A percentile compares a stretch with the other conserved stretches of the same genome.
These are phyloP conservation scores for Solanum chacoense DNA, from an alignment of 305 asterid species.

Conservation along the genomic window DNA sequence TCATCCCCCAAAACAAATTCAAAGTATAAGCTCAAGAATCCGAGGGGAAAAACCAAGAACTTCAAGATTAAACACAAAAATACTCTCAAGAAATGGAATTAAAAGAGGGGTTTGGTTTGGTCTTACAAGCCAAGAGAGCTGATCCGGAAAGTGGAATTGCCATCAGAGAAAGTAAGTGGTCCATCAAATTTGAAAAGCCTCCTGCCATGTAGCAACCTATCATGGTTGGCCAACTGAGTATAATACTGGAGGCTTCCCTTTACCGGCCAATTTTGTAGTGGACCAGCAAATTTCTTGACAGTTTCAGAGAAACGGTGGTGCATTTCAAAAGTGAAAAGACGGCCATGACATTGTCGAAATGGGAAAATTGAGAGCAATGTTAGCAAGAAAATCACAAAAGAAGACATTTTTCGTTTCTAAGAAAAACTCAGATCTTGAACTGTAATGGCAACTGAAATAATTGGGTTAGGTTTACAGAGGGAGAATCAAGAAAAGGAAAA, in stretches of 20 bases:
- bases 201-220: slow-evolving; percentile 37
- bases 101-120: background rate
- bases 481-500: background rate
- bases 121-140: slow-evolving; percentile 74
- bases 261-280: slow-evolving; percentile 39
- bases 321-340: slow-evolving; percentile 55
- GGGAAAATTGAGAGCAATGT: slow-evolving; percentile 15
- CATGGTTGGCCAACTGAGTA: slow-evolving; percentile 43
- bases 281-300: slow-evolving; percentile 35
- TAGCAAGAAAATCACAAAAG: slow-evolving; percentile 17
- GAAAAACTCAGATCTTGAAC: slow-evolving; percentile 8
- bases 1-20: slow-evolving; percentile 10
- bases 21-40: slow-evolving; percentile 1
- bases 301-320: slow-evolving; percentile 81
- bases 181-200: slow-evolving; percentile 28
- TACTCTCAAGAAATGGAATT: background rate
- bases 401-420: slow-evolving; percentile 29
- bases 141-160: slow-evolving; percentile 56
- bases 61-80: background rate
- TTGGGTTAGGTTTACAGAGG: background rate
- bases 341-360: slow-evolving; percentile 24
- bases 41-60: background rate
- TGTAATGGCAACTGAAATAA: background rate
- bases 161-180: slow-evolving; percentile 59
- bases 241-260: slow-evolving; percentile 54